Evolutionary conservation across 106 monocot species (phyloP), one percentile per base, ranked within the genome.

Genomic region (Agapanthus africanus): DNA sequence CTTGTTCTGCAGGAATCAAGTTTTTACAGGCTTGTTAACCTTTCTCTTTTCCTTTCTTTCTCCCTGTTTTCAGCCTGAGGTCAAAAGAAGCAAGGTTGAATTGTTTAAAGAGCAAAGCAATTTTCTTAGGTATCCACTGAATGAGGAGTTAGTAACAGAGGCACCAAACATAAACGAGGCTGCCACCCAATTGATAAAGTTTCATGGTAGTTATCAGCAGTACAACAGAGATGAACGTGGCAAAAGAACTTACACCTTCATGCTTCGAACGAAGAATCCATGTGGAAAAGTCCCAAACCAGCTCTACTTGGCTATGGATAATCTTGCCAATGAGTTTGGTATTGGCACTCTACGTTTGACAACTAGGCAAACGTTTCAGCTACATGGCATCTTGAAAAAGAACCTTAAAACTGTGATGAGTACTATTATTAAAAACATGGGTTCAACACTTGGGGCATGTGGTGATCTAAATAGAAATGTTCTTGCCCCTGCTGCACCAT

Each of bases 201-300:
- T 99, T 76, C 99, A 99, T 76, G 99, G 99, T 32, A 99, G 99
- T 59, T 99, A 99, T 73, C 87, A 87, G 82, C 93, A 99, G 62
- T 87, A 84, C 40, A 80, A 99, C 63, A 83, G 90, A 68, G 99
- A 99, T 63, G 85, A 85, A 44, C 89, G 90, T 77, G 81, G 90
- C 65, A 68, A 60, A 71, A 99, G 81, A 71, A 74, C 87, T 57
- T 99, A 93, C 60, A 73, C 77, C 7, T 93, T 99, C 61, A 99
- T 99, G 99, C 93, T 99, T 78, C 89, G 90, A 37, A 99, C 99
- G 70, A 93, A 92, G 78, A 99, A 99, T 60, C 93, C 99, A 19
- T 93, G 80, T 41, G 99, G 92, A 13, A 99, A 90, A 82, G 93
- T 99, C 16, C 77, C 93, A 40, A 99, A 99, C 54, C 71, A 78